Evolutionary conservation across 768 basidiomycete species (phyloP).

Genomic region (Baorangia bicolor): DNA sequence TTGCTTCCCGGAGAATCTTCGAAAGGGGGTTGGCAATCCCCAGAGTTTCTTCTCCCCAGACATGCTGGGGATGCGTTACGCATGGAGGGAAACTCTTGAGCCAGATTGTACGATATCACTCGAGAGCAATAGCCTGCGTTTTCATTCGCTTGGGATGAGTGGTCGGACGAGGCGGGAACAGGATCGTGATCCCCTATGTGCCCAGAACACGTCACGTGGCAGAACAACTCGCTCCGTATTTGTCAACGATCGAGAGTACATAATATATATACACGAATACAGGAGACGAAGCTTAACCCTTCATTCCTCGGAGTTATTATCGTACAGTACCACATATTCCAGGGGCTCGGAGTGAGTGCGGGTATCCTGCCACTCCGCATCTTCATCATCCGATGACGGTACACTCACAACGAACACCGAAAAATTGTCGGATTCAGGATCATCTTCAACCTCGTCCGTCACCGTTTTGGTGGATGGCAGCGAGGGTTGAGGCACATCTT

Average conservation of each 20-base stretch:
- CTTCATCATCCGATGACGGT: conserved; percentile 55
- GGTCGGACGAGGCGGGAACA: neutral
- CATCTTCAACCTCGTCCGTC: conserved; percentile 39
- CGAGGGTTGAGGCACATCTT: conserved; percentile 10
- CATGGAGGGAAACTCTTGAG: conserved; percentile 7
- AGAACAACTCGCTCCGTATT: neutral
- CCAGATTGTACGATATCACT: neutral
- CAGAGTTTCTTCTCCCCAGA: conserved; percentile 27
- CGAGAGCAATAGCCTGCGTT: neutral
- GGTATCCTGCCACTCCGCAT: conserved; percentile 59
- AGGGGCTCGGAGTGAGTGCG: conserved; percentile 41
- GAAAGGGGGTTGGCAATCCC: conserved; percentile 25
- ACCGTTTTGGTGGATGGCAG: conserved; percentile 29
- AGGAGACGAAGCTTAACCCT: neutral
- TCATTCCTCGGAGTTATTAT: conserved; percentile 56
- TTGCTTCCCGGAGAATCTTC: conserved; percentile 11
- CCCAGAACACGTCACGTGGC: conserved; percentile 9
- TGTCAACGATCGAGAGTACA: neutral
- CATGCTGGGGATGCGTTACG: conserved; percentile 15
- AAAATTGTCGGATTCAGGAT: conserved; percentile 41
- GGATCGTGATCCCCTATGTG: conserved; percentile 10
- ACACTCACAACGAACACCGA: conserved; percentile 61
- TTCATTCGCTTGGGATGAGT: neutral
- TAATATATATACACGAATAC: conserved; percentile 11
- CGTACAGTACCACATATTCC: conserved; percentile 75